These are phyloP conservation scores for Bruguiera sexangula DNA, from an alignment of 345 rosid species.

Conservation along the genomic window DNA sequence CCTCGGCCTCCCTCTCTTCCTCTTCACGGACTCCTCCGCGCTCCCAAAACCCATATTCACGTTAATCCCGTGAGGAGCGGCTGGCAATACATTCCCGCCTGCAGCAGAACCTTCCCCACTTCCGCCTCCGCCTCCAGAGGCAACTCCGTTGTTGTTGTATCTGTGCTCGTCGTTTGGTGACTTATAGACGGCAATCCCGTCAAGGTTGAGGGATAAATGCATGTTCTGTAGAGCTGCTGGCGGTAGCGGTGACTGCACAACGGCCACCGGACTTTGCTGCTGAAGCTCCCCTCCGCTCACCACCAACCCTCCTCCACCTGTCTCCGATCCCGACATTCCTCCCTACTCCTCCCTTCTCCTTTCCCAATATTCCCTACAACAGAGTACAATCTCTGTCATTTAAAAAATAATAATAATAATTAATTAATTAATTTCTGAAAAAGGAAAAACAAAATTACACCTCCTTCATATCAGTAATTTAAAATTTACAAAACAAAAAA, in stretches of 20 bases:
- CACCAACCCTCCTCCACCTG: conserved; percentile 38
- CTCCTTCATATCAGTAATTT: too few species aligned
- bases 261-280: conserved; percentile 23
- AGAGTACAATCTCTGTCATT: conserved; percentile 6
- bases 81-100: background rate
- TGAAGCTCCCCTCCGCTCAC: conserved; percentile 26
- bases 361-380: conserved; percentile 19
- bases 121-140: conserved; percentile 5
- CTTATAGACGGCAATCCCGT: conserved; percentile 47
- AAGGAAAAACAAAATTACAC: too few species aligned
- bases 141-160: background rate
- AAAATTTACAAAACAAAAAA: too few species aligned
- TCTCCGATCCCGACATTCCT: conserved; percentile 55
- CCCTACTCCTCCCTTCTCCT: background rate
- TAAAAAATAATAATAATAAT: background rate
- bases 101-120: conserved; percentile 18
- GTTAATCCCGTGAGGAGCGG: conserved; percentile 26
- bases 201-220: conserved; percentile 48
- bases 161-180: conserved; percentile 14
- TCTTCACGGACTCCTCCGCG: conserved; percentile 39
- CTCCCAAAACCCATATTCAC: conserved; percentile 24
- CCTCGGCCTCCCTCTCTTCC: conserved; percentile 70
- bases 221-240: conserved; percentile 39
- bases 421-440: background rate
- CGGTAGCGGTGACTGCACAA: conserved; percentile 18